Conservation (phyloP, 495 filamentous ascomycete species). For the Mycothermus thermophilus region DNA sequence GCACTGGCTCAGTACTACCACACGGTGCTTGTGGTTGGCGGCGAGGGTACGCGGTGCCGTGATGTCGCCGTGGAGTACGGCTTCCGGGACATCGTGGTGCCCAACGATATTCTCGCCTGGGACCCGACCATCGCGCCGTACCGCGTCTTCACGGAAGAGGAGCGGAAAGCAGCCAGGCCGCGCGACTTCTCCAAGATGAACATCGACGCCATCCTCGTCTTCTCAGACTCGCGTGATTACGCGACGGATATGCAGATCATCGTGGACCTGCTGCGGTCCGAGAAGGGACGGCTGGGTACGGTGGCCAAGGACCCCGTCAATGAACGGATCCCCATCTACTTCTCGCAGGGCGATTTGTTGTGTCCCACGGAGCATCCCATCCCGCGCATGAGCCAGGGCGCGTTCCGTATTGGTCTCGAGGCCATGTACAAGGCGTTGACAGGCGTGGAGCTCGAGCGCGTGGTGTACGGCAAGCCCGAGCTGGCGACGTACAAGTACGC, state of each 20-base stretch:
- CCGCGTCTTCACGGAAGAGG: constrained; percentile 45
- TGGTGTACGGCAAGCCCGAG: constrained; percentile 76
- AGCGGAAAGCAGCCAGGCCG: constrained; percentile 42
- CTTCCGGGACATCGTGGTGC: constrained; percentile 51
- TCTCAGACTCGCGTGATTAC: constrained; percentile 74
- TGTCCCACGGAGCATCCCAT: constrained; percentile 65
- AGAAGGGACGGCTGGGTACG: constrained; percentile 55
- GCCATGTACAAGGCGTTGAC: constrained; percentile 67
- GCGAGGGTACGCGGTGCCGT: constrained; percentile 50
- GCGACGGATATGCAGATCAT: constrained; percentile 76
- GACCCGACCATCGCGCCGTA: constrained; percentile 49
- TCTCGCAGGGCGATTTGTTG: constrained; percentile 60
- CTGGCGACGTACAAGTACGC: constrained; percentile 69
- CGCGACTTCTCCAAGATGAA: constrained; percentile 52
- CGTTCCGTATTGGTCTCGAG: constrained; percentile 64
- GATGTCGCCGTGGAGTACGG: constrained; percentile 53
- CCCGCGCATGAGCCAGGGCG: constrained; percentile 60
- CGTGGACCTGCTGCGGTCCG: constrained; percentile 63
- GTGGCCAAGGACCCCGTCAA: constrained; percentile 49
- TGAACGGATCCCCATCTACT: constrained; percentile 60
- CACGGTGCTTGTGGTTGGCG: constrained; percentile 51
- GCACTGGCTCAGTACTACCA: constrained; percentile 53
- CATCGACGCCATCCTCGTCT: constrained; percentile 72
- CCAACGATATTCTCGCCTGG: constrained; percentile 53
- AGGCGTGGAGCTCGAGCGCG: constrained; percentile 61